Evolutionary conservation across 1,284 basidiomycete genomes (phyloP).

Genomic region (Meripilus lineatus): DNA sequence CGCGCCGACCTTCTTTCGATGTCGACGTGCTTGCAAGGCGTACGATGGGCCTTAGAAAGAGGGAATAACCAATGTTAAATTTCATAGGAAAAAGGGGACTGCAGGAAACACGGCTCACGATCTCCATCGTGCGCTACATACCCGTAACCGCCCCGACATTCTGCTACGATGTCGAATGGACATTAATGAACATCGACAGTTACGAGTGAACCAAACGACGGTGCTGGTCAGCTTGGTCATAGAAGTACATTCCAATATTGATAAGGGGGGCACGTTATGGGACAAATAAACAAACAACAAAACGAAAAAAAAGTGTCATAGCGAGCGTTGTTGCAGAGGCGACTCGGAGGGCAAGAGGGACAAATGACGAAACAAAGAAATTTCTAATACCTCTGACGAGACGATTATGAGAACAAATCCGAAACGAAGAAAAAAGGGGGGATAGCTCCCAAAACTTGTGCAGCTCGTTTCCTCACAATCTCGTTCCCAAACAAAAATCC

Average conservation of each 20-base stretch:
- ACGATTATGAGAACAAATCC: not conserved
- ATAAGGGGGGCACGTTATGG: not conserved
- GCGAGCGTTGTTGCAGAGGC: not conserved
- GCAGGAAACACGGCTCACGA: too few relatives aligned
- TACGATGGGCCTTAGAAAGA: too few relatives aligned
- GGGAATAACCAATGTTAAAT: too few relatives aligned
- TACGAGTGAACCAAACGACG: too few relatives aligned
- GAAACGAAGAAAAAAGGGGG: not conserved
- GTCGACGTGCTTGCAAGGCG: too few relatives aligned
- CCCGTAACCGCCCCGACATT: too few relatives aligned
- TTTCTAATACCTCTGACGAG: not conserved
- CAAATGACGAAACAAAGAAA: not conserved
- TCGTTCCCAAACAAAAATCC: constrained; percentile 82
- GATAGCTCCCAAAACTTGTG: constrained; percentile 76
- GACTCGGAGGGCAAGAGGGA: not conserved
- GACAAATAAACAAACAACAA: not conserved
- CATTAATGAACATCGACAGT: too few relatives aligned
- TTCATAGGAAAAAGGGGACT: too few relatives aligned
- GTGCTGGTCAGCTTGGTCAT: not conserved
- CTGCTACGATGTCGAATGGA: too few relatives aligned
- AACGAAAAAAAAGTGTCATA: not conserved
- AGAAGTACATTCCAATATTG: not conserved
- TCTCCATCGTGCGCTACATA: too few relatives aligned
- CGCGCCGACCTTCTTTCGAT: too few relatives aligned
- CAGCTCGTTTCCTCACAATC: constrained; percentile 81